Evolutionary conservation across 2,329 filamentous ascomycete genomes (phyloP), one percentile per base, ranked within the genome.

Genomic region (Laburnicola sp.): DNA sequence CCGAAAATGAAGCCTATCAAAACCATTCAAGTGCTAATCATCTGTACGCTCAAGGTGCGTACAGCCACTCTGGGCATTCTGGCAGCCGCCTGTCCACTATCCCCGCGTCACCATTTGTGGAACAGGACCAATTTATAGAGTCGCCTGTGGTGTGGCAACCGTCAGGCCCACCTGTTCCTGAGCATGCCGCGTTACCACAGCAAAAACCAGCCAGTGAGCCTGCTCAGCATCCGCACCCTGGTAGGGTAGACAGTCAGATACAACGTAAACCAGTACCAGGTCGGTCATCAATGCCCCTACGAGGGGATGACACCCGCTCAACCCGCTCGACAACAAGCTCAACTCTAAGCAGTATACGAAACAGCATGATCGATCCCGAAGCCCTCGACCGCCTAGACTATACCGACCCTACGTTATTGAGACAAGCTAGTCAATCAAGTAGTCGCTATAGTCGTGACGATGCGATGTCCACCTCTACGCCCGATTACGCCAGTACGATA

Each of bases 401-500:
- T 35, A 53, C 58, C 37, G 54, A 68, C 25, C 30, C 61, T n/a
- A 46, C 56, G 6, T 45, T 71, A 48, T 42, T 63, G 50, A 66
- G 65, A 57, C 66, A 63, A 57, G 65, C 58, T 58, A 76, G 72
- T 55, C 58, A 54, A 43, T 68, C 70, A 40, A 81, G 78, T 58
- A 82, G 77, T 36, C 80, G 83, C 52, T 86, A 88, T 51, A 86
- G 89, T 55, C 45, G 41, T 54, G 79, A 81, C 30, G 80, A 78
- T 30, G 86, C 86, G 6, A 82, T 82, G 34, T 79, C 79, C n/a
- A 86, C 86, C 22, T 78, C 79, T 9, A 87, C 86, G 25, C 88
- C 89, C 0, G 88, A 93, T 68, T 93, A 93, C 73, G 87, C 88
- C 5, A 94, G 88, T 71, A 87, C 85, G 22, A 72, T 50, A 39